Percentiles rank a stretch among this genome's conserved stretches.
Evolutionary conservation across 2,329 filamentous ascomycete species (phyloP).

Genomic region (Ophiostoma novo-ulmi): DNA sequence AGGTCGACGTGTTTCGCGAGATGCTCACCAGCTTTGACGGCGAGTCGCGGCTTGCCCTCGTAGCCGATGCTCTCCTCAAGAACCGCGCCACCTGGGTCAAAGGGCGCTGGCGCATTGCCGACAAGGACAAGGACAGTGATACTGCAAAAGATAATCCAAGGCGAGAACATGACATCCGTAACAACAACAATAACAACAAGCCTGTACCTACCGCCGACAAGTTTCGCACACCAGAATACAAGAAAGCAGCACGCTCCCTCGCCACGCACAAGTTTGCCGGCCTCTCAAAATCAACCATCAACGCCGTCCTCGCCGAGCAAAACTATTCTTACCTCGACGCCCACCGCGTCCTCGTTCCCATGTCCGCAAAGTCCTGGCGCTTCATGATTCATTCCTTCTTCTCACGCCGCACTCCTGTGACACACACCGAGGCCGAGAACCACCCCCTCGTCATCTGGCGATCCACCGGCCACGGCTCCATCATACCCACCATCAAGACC

Average conservation of each 20-base stretch:
- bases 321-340: slow-evolving; percentile 75
- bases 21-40: slow-evolving; percentile 70
- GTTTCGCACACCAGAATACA: slow-evolving; percentile 64
- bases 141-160: neutral
- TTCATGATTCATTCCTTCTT: slow-evolving; percentile 69
- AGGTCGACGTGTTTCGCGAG: slow-evolving; percentile 76
- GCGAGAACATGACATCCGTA: neutral
- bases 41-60: slow-evolving; percentile 69
- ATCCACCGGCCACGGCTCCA: slow-evolving; percentile 50
- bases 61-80: slow-evolving; percentile 72
- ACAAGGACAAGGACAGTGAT: slow-evolving; percentile 34
- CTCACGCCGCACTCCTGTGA: slow-evolving; percentile 47
- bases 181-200: slow-evolving; percentile 5
- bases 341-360: slow-evolving; percentile 60
- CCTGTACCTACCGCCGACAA: slow-evolving; percentile 54
- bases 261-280: slow-evolving; percentile 72
- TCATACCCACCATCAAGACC: slow-evolving; percentile 56
- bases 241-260: slow-evolving; percentile 60
- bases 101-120: slow-evolving; percentile 55
- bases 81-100: slow-evolving; percentile 65
- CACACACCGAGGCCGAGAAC: slow-evolving; percentile 46
- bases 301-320: slow-evolving; percentile 71
- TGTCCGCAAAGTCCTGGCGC: slow-evolving; percentile 72
- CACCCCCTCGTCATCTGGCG: slow-evolving; percentile 61
- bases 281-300: slow-evolving; percentile 66